A percentile compares a stretch with the other conserved stretches of the same genome.
phyloP scores from a whole-genome alignment of 768 basidiomycete genomes.

The Pulveroboletus sp. region DNA sequence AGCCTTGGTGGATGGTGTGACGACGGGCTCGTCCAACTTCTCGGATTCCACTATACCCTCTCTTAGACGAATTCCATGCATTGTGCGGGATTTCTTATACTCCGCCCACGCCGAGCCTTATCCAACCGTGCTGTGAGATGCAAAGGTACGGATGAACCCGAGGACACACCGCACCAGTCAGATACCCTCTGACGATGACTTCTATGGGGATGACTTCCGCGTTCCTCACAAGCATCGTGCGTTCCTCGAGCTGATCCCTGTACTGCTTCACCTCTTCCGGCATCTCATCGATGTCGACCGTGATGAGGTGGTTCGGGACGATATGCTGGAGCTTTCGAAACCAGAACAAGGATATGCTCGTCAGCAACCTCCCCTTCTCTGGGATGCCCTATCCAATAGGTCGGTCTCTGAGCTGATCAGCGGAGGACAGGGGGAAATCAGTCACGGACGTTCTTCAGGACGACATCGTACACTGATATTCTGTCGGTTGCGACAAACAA shows the following conservation, averaged over 20 bases:
- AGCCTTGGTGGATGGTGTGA: conserved; percentile 97
- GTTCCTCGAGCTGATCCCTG: conserved; percentile 70
- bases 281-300: conserved; percentile 73
- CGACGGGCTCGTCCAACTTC: conserved; percentile 74
- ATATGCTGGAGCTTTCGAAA: conserved; percentile 76
- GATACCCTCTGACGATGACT: conserved; percentile 93
- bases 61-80: conserved; percentile 80
- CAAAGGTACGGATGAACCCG: not conserved
- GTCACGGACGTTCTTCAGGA: conserved; percentile 80
- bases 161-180: conserved; percentile 64
- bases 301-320: conserved; percentile 88
- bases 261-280: conserved; percentile 73
- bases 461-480: conserved; percentile 95
- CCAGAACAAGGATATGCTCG: conserved; percentile 92
- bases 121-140: conserved; percentile 6
- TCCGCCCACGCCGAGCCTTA: conserved; percentile 94
- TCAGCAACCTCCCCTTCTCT: conserved; percentile 86
- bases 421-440: not conserved
- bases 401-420: not conserved
- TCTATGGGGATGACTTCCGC: conserved; percentile 89
- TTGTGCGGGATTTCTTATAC: conserved; percentile 82
- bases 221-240: conserved; percentile 87
- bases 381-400: conserved; percentile 72
- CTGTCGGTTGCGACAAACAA: conserved; percentile 94
- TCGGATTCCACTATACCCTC: conserved; percentile 78